Base-by-base conservation (phyloP, 352 stramenopile species). In the Phytophthora kernoviae region DNA sequence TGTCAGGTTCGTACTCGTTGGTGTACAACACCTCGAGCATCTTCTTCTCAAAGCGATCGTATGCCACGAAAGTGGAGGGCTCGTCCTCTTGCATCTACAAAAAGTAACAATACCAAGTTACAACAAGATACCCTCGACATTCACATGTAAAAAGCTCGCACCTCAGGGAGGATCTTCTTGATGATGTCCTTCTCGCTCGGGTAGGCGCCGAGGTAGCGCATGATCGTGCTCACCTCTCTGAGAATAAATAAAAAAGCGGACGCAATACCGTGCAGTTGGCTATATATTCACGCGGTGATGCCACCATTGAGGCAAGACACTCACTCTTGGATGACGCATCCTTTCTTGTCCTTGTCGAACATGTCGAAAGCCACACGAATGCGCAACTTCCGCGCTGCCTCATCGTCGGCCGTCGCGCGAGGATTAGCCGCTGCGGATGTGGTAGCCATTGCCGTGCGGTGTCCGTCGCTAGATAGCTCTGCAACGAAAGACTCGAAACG, bases 261-360 rank as follows among this genome's bases (percentile, higher is more conserved):
- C 12, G 17, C n/a, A 41, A 41, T 21, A 17, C 10, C 20, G 14
- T 10, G 6, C 3, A 6, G 24, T 30, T 6, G 6, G 24, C 24
- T 30, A 30, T 6, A 30, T 6, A 7, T 10, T 10, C n/a, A 47
- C 49, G 24, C 20, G 5, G n/a, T n/a, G n/a, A n/a, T n/a, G n/a
- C n/a, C n/a, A n/a, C n/a, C n/a, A 20, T 2, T 18, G 9, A 22
- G 11, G 14, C 7, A 14, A 33, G 8, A 44, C 9, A 49, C 61
- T 24, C 21, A 92, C 73, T 97, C 88, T 70, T 97, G 87, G 44
- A 96, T 89, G 18, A 97, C 83, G 26, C 76, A 87, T 49, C 83
- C 85, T 66, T 97, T 96, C 48, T 92, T 91, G 33, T 97, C 91
- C 72, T 96, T 97, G 74, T 97, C 90, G 56, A 97, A 97, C 68